A percentile compares a stretch with the other conserved stretches of the same genome.
phyloP scores from a whole-genome alignment of 139 green algal species.

The Chlorella sp. region DNA sequence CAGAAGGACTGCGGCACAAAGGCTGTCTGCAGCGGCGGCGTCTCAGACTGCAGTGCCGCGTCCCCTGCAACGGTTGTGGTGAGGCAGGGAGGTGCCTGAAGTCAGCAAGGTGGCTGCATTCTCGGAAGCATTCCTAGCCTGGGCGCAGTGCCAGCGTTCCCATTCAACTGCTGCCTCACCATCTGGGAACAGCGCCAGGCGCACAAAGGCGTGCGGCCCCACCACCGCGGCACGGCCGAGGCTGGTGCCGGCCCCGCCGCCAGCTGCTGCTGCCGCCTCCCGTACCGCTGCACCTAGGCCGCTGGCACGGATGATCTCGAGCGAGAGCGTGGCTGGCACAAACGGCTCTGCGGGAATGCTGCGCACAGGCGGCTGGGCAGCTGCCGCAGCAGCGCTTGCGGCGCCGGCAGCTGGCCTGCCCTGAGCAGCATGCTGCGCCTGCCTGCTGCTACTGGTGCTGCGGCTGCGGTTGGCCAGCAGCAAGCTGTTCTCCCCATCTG shows the following conservation, averaged over 20 bases:
- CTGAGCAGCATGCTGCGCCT: background rate
- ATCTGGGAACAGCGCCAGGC: background rate
- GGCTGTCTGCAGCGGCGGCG: slow-evolving; percentile 17
- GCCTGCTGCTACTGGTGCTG: background rate
- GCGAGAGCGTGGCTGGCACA: slow-evolving; percentile 13
- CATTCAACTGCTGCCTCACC: no score
- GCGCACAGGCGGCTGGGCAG: background rate
- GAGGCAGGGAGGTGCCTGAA: background rate
- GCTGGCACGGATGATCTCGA: slow-evolving; percentile 19
- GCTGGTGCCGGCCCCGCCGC: background rate
- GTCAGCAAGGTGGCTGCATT: no score
- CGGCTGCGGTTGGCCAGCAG: slow-evolving; percentile 5
- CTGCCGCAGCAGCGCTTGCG: background rate
- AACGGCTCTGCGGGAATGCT: background rate
- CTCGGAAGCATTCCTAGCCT: no score
- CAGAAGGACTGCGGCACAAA: slow-evolving; percentile 20
- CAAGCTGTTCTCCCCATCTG: slow-evolving; percentile 7
- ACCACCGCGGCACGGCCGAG: slow-evolving; percentile 1
- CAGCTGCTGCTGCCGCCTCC: background rate
- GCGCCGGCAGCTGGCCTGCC: background rate
- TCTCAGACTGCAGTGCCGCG: background rate
- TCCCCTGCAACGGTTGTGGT: background rate
- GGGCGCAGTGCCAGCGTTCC: no score
- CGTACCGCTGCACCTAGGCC: slow-evolving; percentile 14
- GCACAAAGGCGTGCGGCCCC: slow-evolving; percentile 14